Evolutionary conservation across 2,329 filamentous ascomycete species (phyloP), one percentile per base, ranked within the genome.

Genomic region (Ophiostoma pallidulum): DNA sequence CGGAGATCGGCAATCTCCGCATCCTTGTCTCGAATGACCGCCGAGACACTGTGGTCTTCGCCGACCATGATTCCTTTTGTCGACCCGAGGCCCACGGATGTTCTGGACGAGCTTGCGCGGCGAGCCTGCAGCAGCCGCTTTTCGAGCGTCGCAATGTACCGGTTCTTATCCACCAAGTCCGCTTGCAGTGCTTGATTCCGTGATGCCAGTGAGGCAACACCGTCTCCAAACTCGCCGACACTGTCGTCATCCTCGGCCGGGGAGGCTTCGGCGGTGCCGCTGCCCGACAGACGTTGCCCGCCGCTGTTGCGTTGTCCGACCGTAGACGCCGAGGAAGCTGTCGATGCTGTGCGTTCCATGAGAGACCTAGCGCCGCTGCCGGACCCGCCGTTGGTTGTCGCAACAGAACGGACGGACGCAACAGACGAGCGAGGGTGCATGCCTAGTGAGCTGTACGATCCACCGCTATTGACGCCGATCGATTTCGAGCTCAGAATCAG

Each of bases 401-500:
- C 81, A 9, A 55, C 29, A 1, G 56, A 58, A 20, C 55, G 49
- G 6, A 54, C 55, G 4, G 56, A 58, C 1, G 41, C 50, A 45
- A 84, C 69, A 0, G 85, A 89, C 3, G 85, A 87, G 39, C 81
- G 73, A 9, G 74, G 73, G 55, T 84, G 76, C 56, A 75, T 73
- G 48, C 82, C 75, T 52, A 88, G 69, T 2, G 82, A 76, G 56
- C 82, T 86, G 56, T 81, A 80, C 1, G 82, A 80, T 19, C 84
- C 82, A 55, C 82, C 83, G 28, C 72, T 75, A 64, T 98, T 98
- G 47, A 98, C 92, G 5, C 92, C 92, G 6, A 87, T 85, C 5
- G 91, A 97, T 62, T 96, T 96, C 14, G 91, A 97, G 62, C 88
- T 94, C 51, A 98, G 70, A 54, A 98, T 97, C 42, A 98, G 72